Evolutionary conservation across 148 eudicot genomes (phyloP).

Genomic region (Spergularia marina): DNA sequence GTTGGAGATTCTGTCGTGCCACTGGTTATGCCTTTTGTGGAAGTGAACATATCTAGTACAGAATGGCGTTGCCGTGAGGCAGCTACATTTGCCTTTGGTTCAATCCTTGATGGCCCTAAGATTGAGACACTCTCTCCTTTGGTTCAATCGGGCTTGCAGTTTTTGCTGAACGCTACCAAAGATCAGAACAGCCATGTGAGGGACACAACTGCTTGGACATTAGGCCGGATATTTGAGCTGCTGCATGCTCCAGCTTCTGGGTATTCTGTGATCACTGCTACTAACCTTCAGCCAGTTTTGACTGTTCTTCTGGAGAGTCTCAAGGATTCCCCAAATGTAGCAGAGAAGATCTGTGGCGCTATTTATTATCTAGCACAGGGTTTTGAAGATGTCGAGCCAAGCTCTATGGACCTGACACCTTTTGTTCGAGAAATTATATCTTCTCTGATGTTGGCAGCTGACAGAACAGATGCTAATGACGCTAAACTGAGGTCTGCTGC

Average conservation of each 20-base stretch:
- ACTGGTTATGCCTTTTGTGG: conserved; percentile 70
- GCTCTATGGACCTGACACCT: conserved; percentile 48
- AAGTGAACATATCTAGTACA: conserved; percentile 45
- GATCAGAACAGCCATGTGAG: conserved; percentile 67
- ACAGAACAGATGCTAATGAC: conserved; percentile 50
- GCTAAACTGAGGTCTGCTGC: conserved; percentile 58
- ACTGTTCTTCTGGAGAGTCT: conserved; percentile 49
- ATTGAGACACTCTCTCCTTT: conserved; percentile 53
- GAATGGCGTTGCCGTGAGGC: conserved; percentile 75
- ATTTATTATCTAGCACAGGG: conserved; percentile 69
- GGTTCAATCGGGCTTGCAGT: conserved; percentile 51
- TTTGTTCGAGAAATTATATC: conserved; percentile 48
- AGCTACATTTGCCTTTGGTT: conserved; percentile 75
- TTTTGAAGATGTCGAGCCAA: conserved; percentile 49
- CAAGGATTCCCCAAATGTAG: conserved; percentile 55
- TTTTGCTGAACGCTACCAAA: conserved; percentile 63
- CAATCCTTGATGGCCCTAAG: conserved; percentile 68
- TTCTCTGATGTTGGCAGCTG: conserved; percentile 50
- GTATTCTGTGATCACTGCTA: conserved; percentile 41
- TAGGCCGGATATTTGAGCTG: conserved; percentile 67
- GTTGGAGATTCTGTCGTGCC: conserved; percentile 69
- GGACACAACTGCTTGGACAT: conserved; percentile 84
- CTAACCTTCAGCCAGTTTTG: conserved; percentile 46
- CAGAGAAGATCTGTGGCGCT: conserved; percentile 66
- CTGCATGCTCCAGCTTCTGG: conserved; percentile 53